Conservation (phyloP, 805 yeast genomes). For the Myxozyma monticola region DNA sequence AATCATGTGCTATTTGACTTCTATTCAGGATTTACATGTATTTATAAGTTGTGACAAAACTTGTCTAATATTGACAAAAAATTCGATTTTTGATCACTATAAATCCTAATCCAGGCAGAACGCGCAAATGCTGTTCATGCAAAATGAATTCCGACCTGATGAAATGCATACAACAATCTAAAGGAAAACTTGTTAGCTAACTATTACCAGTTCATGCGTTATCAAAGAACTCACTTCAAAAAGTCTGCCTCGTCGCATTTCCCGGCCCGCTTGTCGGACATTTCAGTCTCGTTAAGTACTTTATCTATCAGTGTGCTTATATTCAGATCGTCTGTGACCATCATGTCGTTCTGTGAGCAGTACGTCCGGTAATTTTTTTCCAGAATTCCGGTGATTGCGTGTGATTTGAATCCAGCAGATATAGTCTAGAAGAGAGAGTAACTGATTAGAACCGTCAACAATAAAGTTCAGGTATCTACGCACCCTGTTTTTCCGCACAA, state of each 20-base stretch:
- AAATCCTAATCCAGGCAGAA: not conserved
- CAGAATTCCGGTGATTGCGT: slow-evolving; percentile 73
- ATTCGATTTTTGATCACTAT: not conserved
- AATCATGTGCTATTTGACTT: too few relatives aligned
- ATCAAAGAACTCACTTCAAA: slow-evolving; percentile 41
- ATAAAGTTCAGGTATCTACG: slow-evolving; percentile 1
- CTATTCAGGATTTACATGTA: too few relatives aligned
- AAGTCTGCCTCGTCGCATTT: slow-evolving; percentile 96
- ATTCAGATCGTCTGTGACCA: slow-evolving; percentile 40
- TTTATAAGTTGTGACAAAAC: too few relatives aligned
- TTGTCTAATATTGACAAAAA: not conserved
- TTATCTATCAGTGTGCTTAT: slow-evolving; percentile 59
- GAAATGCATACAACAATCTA: slow-evolving; percentile 78
- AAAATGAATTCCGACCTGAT: slow-evolving; percentile 56
- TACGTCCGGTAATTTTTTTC: slow-evolving; percentile 86
- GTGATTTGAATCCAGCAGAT: slow-evolving; percentile 86
- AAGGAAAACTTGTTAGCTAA: slow-evolving; percentile 24
- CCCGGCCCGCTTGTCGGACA: slow-evolving; percentile 83
- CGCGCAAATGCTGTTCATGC: not conserved
- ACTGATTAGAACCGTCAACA: not conserved
- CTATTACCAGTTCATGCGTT: not conserved
- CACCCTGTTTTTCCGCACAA: slow-evolving; percentile 82
- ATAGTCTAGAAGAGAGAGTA: slow-evolving; percentile 50
- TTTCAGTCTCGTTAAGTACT: slow-evolving; percentile 77
- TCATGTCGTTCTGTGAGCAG: slow-evolving; percentile 54